A percentile compares a stretch with the other conserved stretches of the same genome.
Conservation (phyloP, 2,329 filamentous ascomycete genomes). For the Pseudofabraea citricarpa region DNA sequence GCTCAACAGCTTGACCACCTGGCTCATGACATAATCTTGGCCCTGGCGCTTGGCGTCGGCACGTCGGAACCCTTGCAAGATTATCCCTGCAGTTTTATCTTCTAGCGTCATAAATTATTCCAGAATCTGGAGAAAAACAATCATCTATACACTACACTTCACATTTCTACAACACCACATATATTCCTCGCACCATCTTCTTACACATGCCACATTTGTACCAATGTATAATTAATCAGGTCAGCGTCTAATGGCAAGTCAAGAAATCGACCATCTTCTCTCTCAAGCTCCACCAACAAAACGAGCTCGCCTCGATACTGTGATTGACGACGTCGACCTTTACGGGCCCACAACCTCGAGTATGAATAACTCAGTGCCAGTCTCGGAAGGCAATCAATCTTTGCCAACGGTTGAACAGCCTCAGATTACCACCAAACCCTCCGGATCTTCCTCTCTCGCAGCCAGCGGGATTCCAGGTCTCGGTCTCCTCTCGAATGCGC, state of each 20-base stretch:
- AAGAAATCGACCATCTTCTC: not conserved
- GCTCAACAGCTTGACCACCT: too few relatives aligned
- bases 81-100: too few relatives aligned
- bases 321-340: not conserved
- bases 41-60: too few relatives aligned
- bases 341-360: not conserved
- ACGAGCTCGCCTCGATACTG: not conserved
- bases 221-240: too few relatives aligned
- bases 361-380: too few relatives aligned
- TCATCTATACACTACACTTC: not conserved
- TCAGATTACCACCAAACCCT: not conserved
- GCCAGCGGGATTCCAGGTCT: conserved; percentile 7
- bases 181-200: not conserved
- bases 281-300: not conserved
- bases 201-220: too few relatives aligned
- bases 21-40: too few relatives aligned
- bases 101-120: too few relatives aligned
- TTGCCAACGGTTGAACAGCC: too few relatives aligned
- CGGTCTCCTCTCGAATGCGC: conserved; percentile 4
- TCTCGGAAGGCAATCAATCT: too few relatives aligned
- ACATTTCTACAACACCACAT: not conserved
- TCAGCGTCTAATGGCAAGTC: too few relatives aligned
- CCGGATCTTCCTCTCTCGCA: not conserved
- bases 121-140: not conserved
- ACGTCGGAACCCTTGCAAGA: too few relatives aligned